Evolutionary conservation across 192 early-diverging fungal species (phyloP).

Genomic region (Podila epigama): DNA sequence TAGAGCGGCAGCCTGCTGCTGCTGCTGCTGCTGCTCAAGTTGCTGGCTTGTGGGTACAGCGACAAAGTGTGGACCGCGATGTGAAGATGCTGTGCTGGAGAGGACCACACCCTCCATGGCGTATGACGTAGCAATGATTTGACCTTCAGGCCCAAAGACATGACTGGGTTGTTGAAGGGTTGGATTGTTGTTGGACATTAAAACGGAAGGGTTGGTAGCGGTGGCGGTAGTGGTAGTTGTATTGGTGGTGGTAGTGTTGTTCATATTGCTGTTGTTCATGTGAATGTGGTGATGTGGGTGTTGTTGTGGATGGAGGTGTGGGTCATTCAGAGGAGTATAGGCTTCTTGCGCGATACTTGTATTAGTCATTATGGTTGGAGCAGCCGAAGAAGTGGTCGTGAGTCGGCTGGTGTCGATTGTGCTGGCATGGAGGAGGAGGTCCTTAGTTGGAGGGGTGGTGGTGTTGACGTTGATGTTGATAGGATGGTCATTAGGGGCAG

Average conservation of each 20-base stretch:
- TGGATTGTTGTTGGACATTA: constrained; percentile 22
- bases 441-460: background rate
- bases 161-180: constrained; percentile 18
- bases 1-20: constrained; percentile 9
- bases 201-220: constrained; percentile 4
- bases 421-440: background rate
- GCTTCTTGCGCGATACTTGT: constrained; percentile 15
- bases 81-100: constrained; percentile 42
- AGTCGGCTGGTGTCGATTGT: constrained; percentile 4
- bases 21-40: constrained; percentile 21
- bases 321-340: constrained; percentile 28
- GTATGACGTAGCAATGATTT: constrained; percentile 26
- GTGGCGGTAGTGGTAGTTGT: constrained; percentile 10
- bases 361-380: background rate
- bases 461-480: constrained; percentile 7
- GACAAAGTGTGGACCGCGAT: constrained; percentile 41
- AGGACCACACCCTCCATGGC: constrained; percentile 39
- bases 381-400: constrained; percentile 3
- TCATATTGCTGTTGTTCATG: constrained; percentile 14
- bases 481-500: constrained; percentile 42
- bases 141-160: constrained; percentile 20
- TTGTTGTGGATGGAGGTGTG: background rate
- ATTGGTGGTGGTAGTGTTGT: constrained; percentile 20
- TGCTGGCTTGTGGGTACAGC: constrained; percentile 38
- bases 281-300: background rate